Evolutionary conservation across 768 basidiomycete species (phyloP), one percentile per base, ranked within the genome.

Genomic region (Leccinum subgranulosum): DNA sequence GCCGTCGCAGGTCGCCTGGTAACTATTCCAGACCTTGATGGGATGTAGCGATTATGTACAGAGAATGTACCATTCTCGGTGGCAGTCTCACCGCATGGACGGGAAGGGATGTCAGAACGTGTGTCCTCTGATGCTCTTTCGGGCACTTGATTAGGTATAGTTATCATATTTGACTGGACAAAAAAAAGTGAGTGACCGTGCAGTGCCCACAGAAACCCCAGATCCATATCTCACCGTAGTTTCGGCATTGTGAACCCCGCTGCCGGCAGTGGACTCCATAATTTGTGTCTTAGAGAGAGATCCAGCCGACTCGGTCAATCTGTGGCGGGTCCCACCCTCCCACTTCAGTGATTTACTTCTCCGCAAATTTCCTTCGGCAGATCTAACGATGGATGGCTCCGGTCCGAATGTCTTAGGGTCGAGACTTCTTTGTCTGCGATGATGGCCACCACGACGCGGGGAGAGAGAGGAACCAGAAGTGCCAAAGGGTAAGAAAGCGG

Each of bases 341-440:
- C 27, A 41, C 43, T 65, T 72, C 27, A 74, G 49, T 15, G 76
- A 76, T 43, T 45, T 65, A 43, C 69, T 73, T 48, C 72, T 69
- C 57, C 63, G 70, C 39, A 73, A 51, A 45, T 11, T n/a, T 28
- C 39, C 52, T 17, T 34, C 19, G 15, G 34, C 14, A 15, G 34
- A 10, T 25, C 28, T 41, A 34, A 45, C 14, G 31, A 36, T 54
- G 6, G 43, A 29, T 45, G 48, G 14, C 31, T 39, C 48, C 29
- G 50, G 59, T 12, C 29, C 4, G 43, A 55, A 51, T 47, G 55
- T 27, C 21, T 50, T 48, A 48, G 49, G 53, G 33, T 63, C 68
- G 19, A 67, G 55, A 47, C 65, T 69, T 54, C 36, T 51, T 23
- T 28, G 58, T 53, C 41, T 67, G n/a, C 54, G 54, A 56, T 55